Base-by-base conservation (phyloP, 176 grass and related monocot genomes). In the Echinochloa phyllopogon region DNA sequence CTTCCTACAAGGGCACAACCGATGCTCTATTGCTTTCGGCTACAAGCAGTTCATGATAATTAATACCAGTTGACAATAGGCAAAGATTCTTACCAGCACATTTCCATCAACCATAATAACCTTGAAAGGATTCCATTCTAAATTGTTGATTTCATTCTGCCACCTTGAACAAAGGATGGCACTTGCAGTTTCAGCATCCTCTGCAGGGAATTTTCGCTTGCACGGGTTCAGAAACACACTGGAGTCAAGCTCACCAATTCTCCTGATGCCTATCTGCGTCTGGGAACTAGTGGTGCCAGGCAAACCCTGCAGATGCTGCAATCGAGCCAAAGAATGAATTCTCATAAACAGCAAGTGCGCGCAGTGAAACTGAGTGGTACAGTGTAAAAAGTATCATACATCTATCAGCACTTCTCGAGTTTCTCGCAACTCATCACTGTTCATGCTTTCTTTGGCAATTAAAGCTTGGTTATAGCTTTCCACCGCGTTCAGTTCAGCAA, bases 101-200 rank as follows among this genome's bases (percentile, higher is more conserved):
- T 92, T 88, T 63, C 90, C 88, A 23, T 88, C 75, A 25, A 78
- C 38, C 38, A 60, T 44, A 71, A 80, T 67, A 38, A 52, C 51
- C 78, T 70, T 88, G 47, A 93, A 98, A 75, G 95, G 92, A 44
- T 81, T 65, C 95, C 93, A 98, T 36, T 72, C 69, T 50, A 85
- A 82, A 42, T 91, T 88, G 42, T 69, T 79, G 21, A 98, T 78
- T 85, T 98, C 91, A 69, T 88, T 83, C 74, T 95, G 87, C 95
- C 95, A 98, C 55, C 88, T 84, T 6, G 83, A 84, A 69, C 80
- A 85, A 65, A 93, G 77, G 5, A 76, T 17, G 37, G 12, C 51
- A 66, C 75, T 75, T 56, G 86, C 87, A 60, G 42, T 50, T 78
- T 93, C 68, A 39, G 82, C 82, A 21, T 88, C 69, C 11, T 77